Conservation (phyloP, 768 basidiomycete species). For the Lentinus tigrinus region DNA sequence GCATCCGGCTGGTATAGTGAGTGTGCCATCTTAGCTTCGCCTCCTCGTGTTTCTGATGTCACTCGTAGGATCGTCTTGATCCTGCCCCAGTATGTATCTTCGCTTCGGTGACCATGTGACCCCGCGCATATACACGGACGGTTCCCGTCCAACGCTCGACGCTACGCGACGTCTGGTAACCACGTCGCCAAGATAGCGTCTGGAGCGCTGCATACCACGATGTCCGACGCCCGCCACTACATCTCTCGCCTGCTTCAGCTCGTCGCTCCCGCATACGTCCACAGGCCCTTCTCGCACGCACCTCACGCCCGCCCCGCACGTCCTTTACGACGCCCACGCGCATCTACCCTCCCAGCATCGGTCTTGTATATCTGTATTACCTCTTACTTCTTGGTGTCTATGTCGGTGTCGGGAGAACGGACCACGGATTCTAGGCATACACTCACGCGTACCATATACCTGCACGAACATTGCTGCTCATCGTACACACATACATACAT, state of each 20-base stretch:
- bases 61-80: too few species aligned
- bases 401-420: not conserved
- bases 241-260: too few species aligned
- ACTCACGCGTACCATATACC: not conserved
- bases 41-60: too few species aligned
- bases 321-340: not conserved
- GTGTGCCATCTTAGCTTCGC: not conserved
- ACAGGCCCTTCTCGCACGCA: not conserved
- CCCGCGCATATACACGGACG: too few species aligned
- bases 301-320: not conserved
- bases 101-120: too few species aligned
- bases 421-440: not conserved
- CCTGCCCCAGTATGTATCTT: too few species aligned
- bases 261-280: too few species aligned
- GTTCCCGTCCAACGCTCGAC: too few species aligned
- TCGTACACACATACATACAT: not conserved
- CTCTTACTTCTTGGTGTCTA: not conserved
- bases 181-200: too few species aligned
- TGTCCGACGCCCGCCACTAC: too few species aligned
- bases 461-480: constrained; percentile 8
- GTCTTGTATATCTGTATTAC: not conserved
- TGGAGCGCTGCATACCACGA: too few species aligned
- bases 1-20: not conserved
- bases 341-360: not conserved
- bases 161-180: too few species aligned